Conservation (phyloP, 129 eudicot genomes). For the Daucus carota region DNA sequence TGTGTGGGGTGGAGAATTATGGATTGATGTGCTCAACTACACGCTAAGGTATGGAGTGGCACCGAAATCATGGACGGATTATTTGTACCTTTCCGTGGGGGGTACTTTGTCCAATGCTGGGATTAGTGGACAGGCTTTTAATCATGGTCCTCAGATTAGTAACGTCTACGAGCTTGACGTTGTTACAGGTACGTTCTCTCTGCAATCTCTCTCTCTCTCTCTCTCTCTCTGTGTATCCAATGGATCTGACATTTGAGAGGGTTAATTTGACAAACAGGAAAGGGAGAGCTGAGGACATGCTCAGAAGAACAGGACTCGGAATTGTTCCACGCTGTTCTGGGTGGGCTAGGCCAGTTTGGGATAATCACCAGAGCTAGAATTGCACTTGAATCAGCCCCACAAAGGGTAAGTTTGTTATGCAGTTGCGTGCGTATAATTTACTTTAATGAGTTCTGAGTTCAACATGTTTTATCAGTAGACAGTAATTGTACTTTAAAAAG, state of each 20-base stretch:
- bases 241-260: background rate
- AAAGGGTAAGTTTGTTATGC: conserved; percentile 21
- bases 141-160: conserved; percentile 59
- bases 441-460: too few species aligned
- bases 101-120: conserved; percentile 64
- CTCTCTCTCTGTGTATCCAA: background rate
- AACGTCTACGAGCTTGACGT: conserved; percentile 50
- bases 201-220: background rate
- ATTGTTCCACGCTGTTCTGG: conserved; percentile 48
- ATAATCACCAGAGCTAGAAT: conserved; percentile 48
- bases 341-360: conserved; percentile 56
- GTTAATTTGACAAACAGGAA: conserved; percentile 28
- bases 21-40: conserved; percentile 54
- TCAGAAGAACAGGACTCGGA: conserved; percentile 37
- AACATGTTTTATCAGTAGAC: too few species aligned
- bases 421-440: background rate
- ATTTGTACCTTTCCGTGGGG: conserved; percentile 65
- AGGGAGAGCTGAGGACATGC: conserved; percentile 44
- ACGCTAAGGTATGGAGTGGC: conserved; percentile 55
- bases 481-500: background rate
- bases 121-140: conserved; percentile 58
- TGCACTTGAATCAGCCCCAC: conserved; percentile 49
- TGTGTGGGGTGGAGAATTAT: conserved; percentile 61
- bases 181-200: conserved; percentile 50
- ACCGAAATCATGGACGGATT: conserved; percentile 61